These are phyloP conservation scores for Cytospora paraplurivora DNA, from an alignment of 2,329 filamentous ascomycete genomes.

Conservation along the genomic window DNA sequence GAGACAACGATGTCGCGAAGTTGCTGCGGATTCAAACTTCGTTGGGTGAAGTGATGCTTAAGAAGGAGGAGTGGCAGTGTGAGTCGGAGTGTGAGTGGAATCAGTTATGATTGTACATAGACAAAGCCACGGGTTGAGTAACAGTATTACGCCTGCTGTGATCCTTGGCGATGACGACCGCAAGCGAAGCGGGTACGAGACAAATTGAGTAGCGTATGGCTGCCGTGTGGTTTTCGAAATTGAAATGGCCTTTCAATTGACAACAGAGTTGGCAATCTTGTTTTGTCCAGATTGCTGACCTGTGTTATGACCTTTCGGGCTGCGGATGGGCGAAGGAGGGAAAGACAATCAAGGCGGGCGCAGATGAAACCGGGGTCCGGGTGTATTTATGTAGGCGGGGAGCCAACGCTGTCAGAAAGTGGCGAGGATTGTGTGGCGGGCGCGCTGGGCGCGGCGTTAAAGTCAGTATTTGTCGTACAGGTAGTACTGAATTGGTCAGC, in stretches of 20 bases:
- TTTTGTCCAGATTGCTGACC: not conserved
- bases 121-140: not conserved
- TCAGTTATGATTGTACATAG: slow-evolving; percentile 11
- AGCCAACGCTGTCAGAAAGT: slow-evolving; percentile 13
- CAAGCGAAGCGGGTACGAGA: not conserved
- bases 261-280: not conserved
- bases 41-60: slow-evolving; percentile 2
- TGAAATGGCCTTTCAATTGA: not conserved
- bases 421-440: slow-evolving; percentile 14
- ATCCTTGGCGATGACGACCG: slow-evolving; percentile 4
- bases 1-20: slow-evolving; percentile 15
- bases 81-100: not conserved
- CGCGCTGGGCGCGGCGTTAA: not conserved
- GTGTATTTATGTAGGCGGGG: slow-evolving; percentile 16
- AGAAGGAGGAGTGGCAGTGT: slow-evolving; percentile 13
- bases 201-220: not conserved
- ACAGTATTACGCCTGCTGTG: not conserved
- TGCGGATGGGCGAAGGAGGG: slow-evolving; percentile 15
- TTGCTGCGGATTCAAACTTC: slow-evolving; percentile 1
- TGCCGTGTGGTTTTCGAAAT: not conserved
- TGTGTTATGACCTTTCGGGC: slow-evolving; percentile 4
- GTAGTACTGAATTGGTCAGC: slow-evolving; percentile 28
- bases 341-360: slow-evolving; percentile 17
- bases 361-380: slow-evolving; percentile 18
- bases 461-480: slow-evolving; percentile 12